phyloP scores from a whole-genome alignment of 192 early-diverging fungal species.

The Chytriomyces sp. region DNA sequence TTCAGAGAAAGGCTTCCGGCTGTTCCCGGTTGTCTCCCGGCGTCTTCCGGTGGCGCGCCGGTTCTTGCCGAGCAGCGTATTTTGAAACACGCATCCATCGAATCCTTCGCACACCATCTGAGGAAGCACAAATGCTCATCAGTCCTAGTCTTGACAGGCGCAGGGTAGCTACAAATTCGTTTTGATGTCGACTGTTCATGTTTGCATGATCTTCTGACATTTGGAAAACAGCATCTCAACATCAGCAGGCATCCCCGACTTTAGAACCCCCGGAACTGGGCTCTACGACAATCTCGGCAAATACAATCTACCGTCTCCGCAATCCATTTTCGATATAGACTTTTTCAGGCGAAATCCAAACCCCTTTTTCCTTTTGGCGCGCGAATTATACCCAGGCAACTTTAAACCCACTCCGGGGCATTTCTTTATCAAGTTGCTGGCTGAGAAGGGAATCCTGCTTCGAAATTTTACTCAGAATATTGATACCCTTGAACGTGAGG shows the following conservation, averaged over 20 bases:
- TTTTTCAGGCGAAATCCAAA: conserved; percentile 80
- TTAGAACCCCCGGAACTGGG: conserved; percentile 89
- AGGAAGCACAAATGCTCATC: conserved; percentile 45
- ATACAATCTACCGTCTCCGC: conserved; percentile 87
- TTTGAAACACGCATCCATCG: conserved; percentile 38
- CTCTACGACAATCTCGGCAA: conserved; percentile 81
- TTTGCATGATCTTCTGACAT: background rate
- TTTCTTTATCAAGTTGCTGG: conserved; percentile 82
- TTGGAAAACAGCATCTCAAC: conserved; percentile 46
- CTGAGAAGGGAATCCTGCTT: conserved; percentile 74
- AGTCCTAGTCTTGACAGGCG: conserved; percentile 65
- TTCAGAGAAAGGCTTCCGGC: background rate
- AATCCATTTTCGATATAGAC: conserved; percentile 91
- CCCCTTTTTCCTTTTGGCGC: conserved; percentile 88
- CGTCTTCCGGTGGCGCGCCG: background rate
- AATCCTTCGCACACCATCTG: conserved; percentile 47
- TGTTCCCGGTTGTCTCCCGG: background rate
- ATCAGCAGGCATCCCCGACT: conserved; percentile 82
- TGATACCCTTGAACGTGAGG: conserved; percentile 86
- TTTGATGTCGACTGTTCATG: background rate
- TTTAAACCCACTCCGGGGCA: conserved; percentile 83
- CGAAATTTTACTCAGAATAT: conserved; percentile 96
- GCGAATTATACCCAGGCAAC: conserved; percentile 82
- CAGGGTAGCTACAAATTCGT: background rate
- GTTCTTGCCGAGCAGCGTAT: background rate